Percentiles rank a stretch among this genome's conserved stretches.
Conservation (phyloP, 1,284 basidiomycete genomes). For the Cutaneotrichosporon sp. region DNA sequence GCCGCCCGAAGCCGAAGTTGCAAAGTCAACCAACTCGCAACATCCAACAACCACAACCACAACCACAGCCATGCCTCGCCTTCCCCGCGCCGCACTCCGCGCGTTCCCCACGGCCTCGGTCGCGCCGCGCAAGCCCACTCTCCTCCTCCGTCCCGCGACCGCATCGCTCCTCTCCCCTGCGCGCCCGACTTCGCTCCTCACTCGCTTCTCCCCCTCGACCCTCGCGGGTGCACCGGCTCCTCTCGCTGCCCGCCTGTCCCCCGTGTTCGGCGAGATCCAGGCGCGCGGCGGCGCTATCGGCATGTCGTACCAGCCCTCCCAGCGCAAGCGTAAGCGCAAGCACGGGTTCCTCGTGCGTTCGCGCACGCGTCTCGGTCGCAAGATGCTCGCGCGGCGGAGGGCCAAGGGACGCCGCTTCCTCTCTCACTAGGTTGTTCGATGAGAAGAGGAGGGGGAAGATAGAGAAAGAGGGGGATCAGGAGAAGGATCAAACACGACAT, state of each 20-base stretch:
- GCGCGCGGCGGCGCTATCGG: conserved; percentile 56
- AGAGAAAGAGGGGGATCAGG: neutral
- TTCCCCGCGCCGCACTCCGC: conserved; percentile 18
- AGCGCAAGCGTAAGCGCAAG: conserved; percentile 80
- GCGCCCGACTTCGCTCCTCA: conserved; percentile 18
- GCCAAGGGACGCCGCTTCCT: conserved; percentile 64
- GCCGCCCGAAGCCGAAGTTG: neutral
- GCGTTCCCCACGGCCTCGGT: conserved; percentile 9
- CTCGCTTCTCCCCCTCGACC: conserved; percentile 15
- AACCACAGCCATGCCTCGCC: conserved; percentile 19
- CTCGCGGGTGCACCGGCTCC: conserved; percentile 4
- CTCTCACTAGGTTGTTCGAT: conserved; percentile 54
- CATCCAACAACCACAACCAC: neutral
- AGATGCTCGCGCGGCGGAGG: conserved; percentile 62
- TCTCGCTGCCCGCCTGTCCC: conserved; percentile 4
- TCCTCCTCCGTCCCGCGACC: conserved; percentile 13
- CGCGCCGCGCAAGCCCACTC: conserved; percentile 11
- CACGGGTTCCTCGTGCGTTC: conserved; percentile 78
- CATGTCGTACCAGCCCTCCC: conserved; percentile 81
- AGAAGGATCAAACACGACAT: conserved; percentile 6
- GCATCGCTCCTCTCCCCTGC: conserved; percentile 10
- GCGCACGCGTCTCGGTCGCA: conserved; percentile 31
- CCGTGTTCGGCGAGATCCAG: conserved; percentile 22
- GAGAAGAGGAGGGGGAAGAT: neutral
- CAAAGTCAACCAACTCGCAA: conserved; percentile 5